These are phyloP conservation scores for Rugonectria rugulosa DNA, from an alignment of 2,329 filamentous ascomycete species.

Conservation along the genomic window DNA sequence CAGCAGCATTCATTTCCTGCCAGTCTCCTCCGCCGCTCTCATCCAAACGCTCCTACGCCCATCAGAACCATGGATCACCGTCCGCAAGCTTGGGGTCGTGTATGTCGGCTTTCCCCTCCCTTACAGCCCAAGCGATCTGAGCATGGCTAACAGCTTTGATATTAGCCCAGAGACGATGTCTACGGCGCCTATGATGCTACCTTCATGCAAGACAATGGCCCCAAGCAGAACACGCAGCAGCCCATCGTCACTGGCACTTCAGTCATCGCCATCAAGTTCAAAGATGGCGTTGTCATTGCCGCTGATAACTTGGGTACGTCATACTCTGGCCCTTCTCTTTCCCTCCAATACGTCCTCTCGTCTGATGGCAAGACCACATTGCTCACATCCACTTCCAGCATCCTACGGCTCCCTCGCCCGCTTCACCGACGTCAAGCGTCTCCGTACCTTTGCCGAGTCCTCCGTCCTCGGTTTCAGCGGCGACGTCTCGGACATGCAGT, in stretches of 20 bases:
- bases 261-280: slow-evolving; percentile 94
- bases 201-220: slow-evolving; percentile 75
- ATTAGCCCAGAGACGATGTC: slow-evolving; percentile 92
- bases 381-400: slow-evolving; percentile 59
- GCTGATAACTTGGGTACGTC: slow-evolving; percentile 90
- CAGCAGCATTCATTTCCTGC: background rate
- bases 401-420: slow-evolving; percentile 97
- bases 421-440: slow-evolving; percentile 95
- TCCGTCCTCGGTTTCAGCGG: slow-evolving; percentile 93
- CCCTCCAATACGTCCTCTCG: slow-evolving; percentile 2
- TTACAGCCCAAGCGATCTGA: slow-evolving; percentile 21
- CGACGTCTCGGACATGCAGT: slow-evolving; percentile 99
- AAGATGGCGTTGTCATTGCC: slow-evolving; percentile 93
- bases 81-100: slow-evolving; percentile 76
- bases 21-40: slow-evolving; percentile 8
- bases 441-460: slow-evolving; percentile 84
- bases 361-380: background rate
- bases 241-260: slow-evolving; percentile 97
- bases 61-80: slow-evolving; percentile 69
- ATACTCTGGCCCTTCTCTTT: slow-evolving; percentile 5
- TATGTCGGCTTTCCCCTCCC: slow-evolving; percentile 51
- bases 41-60: slow-evolving; percentile 21
- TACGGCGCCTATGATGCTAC: slow-evolving; percentile 93
- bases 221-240: slow-evolving; percentile 87
- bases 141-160: slow-evolving; percentile 14